These are phyloP conservation scores for Betula pendula DNA, from an alignment of 306 rosid genomes.

Conservation along the genomic window DNA sequence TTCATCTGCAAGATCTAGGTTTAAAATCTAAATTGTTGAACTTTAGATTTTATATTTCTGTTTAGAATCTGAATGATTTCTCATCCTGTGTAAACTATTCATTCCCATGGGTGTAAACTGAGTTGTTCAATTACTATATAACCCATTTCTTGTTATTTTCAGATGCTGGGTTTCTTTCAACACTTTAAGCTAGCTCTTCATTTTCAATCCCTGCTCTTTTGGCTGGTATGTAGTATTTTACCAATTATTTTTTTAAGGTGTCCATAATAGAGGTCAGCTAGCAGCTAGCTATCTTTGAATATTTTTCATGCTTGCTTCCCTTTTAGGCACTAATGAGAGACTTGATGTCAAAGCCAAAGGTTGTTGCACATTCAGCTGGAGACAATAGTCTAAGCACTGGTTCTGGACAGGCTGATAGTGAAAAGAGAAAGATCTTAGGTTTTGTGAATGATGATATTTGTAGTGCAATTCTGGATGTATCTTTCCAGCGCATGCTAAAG, in stretches of 20 bases:
- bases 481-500: constrained; percentile 84
- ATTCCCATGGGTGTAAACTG: neutral
- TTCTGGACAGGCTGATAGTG: constrained; percentile 52
- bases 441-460: constrained; percentile 66
- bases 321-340: constrained; percentile 82
- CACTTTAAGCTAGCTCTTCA: constrained; percentile 84
- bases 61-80: neutral
- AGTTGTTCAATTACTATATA: constrained; percentile 17
- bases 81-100: neutral
- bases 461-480: constrained; percentile 68
- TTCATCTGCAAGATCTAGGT: neutral
- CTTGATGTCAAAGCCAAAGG: constrained; percentile 73
- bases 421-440: constrained; percentile 53
- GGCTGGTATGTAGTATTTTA: constrained; percentile 71
- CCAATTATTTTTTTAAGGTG: constrained; percentile 1
- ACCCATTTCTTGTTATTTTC: constrained; percentile 32
- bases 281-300: constrained; percentile 25
- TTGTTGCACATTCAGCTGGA: constrained; percentile 46
- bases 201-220: constrained; percentile 78
- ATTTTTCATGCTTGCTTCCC: constrained; percentile 21
- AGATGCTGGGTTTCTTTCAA: constrained; percentile 90
- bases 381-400: constrained; percentile 47
- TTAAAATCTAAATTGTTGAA: neutral
- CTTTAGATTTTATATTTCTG: neutral
- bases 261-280: constrained; percentile 16